Conservation (phyloP, 2,329 filamentous ascomycete genomes). For the Apiospora kogelbergensis region DNA sequence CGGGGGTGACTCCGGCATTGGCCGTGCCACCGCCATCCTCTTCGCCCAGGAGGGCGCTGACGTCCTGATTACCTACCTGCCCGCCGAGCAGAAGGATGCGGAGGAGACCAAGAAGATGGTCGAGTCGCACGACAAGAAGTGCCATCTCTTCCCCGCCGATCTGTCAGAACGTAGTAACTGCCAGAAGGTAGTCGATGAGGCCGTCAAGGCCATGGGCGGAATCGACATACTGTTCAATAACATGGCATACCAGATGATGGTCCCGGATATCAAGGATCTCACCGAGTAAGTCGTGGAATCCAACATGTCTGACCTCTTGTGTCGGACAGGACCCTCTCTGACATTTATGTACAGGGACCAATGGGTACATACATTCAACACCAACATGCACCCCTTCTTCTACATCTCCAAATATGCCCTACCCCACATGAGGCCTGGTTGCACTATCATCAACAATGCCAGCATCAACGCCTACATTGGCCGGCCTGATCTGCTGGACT, state of each 20-base stretch:
- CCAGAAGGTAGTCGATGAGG: slow-evolving; percentile 66
- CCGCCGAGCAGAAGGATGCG: slow-evolving; percentile 75
- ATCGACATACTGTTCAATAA: slow-evolving; percentile 79
- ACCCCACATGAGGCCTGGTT: slow-evolving; percentile 71
- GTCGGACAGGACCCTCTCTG: neutral
- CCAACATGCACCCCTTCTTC: slow-evolving; percentile 82
- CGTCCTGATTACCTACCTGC: slow-evolving; percentile 70
- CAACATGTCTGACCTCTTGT: neutral
- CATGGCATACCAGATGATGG: slow-evolving; percentile 73
- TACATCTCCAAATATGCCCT: slow-evolving; percentile 77
- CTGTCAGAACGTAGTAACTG: slow-evolving; percentile 67
- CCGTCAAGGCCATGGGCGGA: slow-evolving; percentile 62
- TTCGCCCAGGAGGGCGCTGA: slow-evolving; percentile 82
- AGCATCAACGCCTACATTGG: slow-evolving; percentile 84
- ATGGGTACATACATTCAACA: slow-evolving; percentile 78
- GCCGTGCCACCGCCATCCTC: slow-evolving; percentile 71
- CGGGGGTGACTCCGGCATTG: slow-evolving; percentile 78
- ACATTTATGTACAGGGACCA: slow-evolving; percentile 56
- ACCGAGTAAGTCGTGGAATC: slow-evolving; percentile 53
- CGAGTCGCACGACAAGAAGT: slow-evolving; percentile 65
- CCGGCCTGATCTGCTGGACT: slow-evolving; percentile 77
- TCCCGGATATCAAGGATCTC: slow-evolving; percentile 68
- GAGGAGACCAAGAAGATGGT: slow-evolving; percentile 71
- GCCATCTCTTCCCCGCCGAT: slow-evolving; percentile 64
- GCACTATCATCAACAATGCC: slow-evolving; percentile 81